Percentiles rank a stretch among this genome's conserved stretches.
Evolutionary conservation across 2,329 filamentous ascomycete species (phyloP).

Genomic region (Trichoderma arundinaceum): DNA sequence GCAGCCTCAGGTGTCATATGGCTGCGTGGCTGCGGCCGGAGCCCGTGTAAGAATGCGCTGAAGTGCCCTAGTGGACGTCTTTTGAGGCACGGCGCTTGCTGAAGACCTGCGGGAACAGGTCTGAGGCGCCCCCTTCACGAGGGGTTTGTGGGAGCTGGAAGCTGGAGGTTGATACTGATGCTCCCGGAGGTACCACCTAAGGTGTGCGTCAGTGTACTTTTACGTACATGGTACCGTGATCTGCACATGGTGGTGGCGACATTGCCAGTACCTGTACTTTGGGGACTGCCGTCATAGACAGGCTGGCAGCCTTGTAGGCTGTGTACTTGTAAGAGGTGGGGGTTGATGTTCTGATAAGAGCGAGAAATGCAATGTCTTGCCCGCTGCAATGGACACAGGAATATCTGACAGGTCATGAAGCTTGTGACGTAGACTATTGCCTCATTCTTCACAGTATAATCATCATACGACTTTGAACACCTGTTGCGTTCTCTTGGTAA

Average conservation of each 20-base stretch:
- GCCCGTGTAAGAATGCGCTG: background rate
- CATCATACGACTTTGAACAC: no score
- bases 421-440: background rate
- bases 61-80: background rate
- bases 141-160: background rate
- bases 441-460: no score
- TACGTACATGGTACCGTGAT: background rate
- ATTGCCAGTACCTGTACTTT: background rate
- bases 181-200: no score
- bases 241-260: background rate
- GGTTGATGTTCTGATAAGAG: background rate
- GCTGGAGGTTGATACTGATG: background rate
- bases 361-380: conserved; percentile 35
- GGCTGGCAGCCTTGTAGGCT: background rate
- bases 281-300: background rate
- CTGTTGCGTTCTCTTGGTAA: no score
- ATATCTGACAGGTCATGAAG: background rate
- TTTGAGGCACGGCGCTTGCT: conserved; percentile 3
- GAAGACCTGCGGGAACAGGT: background rate
- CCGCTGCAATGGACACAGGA: conserved; percentile 23
- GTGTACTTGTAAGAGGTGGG: background rate
- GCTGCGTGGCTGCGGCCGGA: background rate
- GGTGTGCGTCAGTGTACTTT: background rate
- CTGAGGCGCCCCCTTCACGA: background rate
- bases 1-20: background rate